Evolutionary conservation across 176 grass and related monocot genomes (phyloP).

Genomic region (Oryza australiensis): DNA sequence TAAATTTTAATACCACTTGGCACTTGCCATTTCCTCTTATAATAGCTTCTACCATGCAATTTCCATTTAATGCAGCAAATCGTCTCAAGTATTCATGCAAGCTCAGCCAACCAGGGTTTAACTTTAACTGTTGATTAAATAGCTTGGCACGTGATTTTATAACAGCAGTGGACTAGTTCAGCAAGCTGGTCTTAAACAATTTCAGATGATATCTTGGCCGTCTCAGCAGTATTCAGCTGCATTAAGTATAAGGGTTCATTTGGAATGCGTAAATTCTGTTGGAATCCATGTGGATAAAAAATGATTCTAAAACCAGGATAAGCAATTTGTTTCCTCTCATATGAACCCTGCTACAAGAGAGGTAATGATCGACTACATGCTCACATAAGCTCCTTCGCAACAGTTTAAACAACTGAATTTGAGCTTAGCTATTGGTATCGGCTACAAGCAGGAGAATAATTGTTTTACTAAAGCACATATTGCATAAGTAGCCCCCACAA

Average conservation of each 20-base stretch:
- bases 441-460: not conserved
- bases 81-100: not conserved
- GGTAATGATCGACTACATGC: slow-evolving; percentile 3
- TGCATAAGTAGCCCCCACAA: not conserved
- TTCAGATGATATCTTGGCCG: slow-evolving; percentile 5
- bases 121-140: not conserved
- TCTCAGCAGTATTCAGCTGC: slow-evolving; percentile 4
- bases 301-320: not conserved
- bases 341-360: not conserved
- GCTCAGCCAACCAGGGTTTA: not conserved
- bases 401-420: not conserved
- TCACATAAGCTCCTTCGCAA: not conserved
- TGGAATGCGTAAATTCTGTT: not conserved
- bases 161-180: not conserved
- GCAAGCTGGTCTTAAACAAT: not conserved
- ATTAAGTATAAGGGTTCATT: not conserved
- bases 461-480: not conserved
- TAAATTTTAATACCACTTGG: not conserved
- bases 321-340: not conserved
- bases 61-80: not conserved
- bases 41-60: not conserved
- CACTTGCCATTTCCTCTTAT: not conserved
- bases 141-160: not conserved
- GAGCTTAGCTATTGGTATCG: not conserved
- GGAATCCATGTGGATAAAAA: not conserved